Evolutionary conservation across 2,329 filamentous ascomycete species (phyloP).

Genomic region (Botrytis squamosa): DNA sequence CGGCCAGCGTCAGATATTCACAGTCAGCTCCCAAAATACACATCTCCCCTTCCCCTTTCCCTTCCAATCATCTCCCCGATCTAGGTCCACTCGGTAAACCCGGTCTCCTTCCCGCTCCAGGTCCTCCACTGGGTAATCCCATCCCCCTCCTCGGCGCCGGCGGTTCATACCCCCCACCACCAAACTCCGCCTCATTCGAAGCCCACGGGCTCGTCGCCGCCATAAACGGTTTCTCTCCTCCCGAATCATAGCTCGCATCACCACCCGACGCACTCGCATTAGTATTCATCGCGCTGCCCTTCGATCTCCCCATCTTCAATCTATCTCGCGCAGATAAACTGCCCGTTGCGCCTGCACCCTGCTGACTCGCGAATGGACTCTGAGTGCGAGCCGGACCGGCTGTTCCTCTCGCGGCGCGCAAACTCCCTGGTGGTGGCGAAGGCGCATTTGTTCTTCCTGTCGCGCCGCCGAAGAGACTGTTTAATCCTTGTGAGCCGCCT

Average conservation of each 20-base stretch:
- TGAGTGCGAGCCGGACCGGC: not conserved
- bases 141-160: not conserved
- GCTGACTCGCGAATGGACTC: not conserved
- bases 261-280: constrained; percentile 19
- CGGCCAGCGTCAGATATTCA: constrained; percentile 5
- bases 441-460: constrained; percentile 30
- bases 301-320: constrained; percentile 69
- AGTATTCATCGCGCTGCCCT: constrained; percentile 39
- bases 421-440: constrained; percentile 21
- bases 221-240: constrained; percentile 45
- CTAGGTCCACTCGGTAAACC: constrained; percentile 15
- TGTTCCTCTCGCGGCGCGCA: not conserved
- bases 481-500: constrained; percentile 42
- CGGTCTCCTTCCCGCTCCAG: not conserved
- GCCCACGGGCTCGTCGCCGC: constrained; percentile 51
- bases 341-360: not conserved
- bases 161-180: constrained; percentile 39
- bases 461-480: constrained; percentile 43
- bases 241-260: constrained; percentile 23
- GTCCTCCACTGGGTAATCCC: constrained; percentile 19
- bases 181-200: constrained; percentile 44
- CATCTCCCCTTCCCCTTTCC: not conserved
- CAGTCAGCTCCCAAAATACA: not conserved
- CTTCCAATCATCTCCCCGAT: not conserved
- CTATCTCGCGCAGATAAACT: constrained; percentile 65